A percentile compares a stretch with the other conserved stretches of the same genome.
Evolutionary conservation across 345 rosid genomes (phyloP).

Genomic region (Erodium maritimum): DNA sequence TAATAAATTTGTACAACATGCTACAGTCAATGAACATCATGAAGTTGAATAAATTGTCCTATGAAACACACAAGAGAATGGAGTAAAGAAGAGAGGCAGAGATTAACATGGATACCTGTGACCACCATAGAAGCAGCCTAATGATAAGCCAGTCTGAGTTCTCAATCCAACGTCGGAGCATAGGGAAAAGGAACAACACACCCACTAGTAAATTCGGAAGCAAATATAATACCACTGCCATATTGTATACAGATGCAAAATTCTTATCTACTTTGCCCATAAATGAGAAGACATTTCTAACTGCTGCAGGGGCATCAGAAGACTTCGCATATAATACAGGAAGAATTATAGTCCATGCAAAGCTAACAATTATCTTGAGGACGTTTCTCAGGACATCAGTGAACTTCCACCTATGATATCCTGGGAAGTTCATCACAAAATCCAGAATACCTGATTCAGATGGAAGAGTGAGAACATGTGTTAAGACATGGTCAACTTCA

Average conservation of each 20-base stretch:
- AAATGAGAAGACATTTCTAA: slow-evolving; percentile 38
- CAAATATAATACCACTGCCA: slow-evolving; percentile 74
- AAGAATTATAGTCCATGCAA: slow-evolving; percentile 68
- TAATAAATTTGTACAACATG: not conserved
- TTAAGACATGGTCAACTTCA: not conserved
- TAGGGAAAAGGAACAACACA: slow-evolving; percentile 77
- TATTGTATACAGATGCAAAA: slow-evolving; percentile 64
- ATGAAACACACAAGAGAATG: not conserved
- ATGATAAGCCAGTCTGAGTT: slow-evolving; percentile 88
- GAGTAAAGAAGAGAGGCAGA: slow-evolving; percentile 5
- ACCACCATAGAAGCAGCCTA: slow-evolving; percentile 94
- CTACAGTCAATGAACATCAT: not conserved
- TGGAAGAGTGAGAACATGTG: not conserved
- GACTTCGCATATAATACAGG: slow-evolving; percentile 63
- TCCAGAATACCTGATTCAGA: slow-evolving; percentile 64
- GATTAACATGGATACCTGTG: slow-evolving; percentile 49
- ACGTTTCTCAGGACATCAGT: slow-evolving; percentile 58
- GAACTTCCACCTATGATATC: slow-evolving; percentile 85
- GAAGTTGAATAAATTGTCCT: not conserved
- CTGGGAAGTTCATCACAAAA: slow-evolving; percentile 82
- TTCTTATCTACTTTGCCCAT: slow-evolving; percentile 47
- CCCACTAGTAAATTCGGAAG: slow-evolving; percentile 73
- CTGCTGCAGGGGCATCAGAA: slow-evolving; percentile 27
- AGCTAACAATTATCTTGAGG: slow-evolving; percentile 62
- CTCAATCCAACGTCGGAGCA: slow-evolving; percentile 96